Base-by-base conservation (phyloP, 2,329 filamentous ascomycete species). In the Cadophora sp. region DNA sequence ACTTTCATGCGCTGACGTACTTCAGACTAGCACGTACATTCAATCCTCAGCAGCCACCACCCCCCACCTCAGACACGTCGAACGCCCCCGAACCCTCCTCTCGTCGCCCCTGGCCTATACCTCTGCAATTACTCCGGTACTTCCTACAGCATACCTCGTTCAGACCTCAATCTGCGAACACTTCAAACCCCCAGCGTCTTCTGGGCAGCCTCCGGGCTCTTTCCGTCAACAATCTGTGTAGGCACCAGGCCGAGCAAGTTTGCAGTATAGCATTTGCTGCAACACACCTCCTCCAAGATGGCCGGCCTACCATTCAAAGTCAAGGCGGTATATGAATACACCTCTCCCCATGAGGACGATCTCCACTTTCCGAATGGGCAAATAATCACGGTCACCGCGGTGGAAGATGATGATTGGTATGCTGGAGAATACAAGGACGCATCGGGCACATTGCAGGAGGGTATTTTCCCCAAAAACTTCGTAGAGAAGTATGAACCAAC, bases 391-490 rank as follows among this genome's bases (percentile, higher is more conserved):
- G 94, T 99, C 71, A 97, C 91, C 53, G 94, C 94, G 68, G 89
- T 93, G 79, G 96, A 98, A 78, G 96, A 97, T 78, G 89, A 85
- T 71, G 96, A 98, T 78, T 98, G 94, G 96, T 97, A 96, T 78
- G 88, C 87, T 70, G 95, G 96, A 73, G 91, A 96, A 80, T 97
- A 97, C 79, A 82, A 89, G 71, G 92, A 96, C 80, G 87, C 89
- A 68, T 80, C 84, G 62, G 96, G 96, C 65, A 81, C 80, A 70
- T 93, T 90, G 80, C 87, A 89, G 77, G 89, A 94, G 76, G 95
- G 95, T 73, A 91, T 97, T 74, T 98, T 97, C 79, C 95, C 94
- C 61, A 91, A 91, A 78, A 99, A 98, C 81, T 99, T 99, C 78
- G 96, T 99, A 76, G 96, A 99, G 80, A 93, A 91, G 81, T 96